Evolutionary conservation across 768 basidiomycete genomes (phyloP).

Genomic region (Infundibulicybe gibba): DNA sequence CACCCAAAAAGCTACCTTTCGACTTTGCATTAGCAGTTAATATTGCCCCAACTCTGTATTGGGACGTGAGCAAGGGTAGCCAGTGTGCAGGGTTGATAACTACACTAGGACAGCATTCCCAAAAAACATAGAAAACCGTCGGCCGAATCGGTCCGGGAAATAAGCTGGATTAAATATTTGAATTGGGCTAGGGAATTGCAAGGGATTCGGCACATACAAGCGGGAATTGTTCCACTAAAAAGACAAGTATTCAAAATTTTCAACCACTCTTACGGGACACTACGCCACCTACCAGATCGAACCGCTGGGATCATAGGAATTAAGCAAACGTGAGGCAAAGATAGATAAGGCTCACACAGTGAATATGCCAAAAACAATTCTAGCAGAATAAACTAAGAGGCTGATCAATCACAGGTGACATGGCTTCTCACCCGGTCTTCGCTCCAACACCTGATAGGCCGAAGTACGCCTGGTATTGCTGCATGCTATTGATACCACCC

Average conservation of each 20-base stretch:
- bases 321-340: constrained; percentile 2
- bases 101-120: constrained; percentile 44
- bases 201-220: constrained; percentile 23
- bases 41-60: constrained; percentile 37
- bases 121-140: constrained; percentile 46
- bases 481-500: constrained; percentile 51
- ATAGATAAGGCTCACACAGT: constrained; percentile 31
- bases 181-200: constrained; percentile 1
- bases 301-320: constrained; percentile 22
- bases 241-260: constrained; percentile 3
- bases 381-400: constrained; percentile 6
- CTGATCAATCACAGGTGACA: not conserved
- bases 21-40: constrained; percentile 45
- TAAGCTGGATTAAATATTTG: constrained; percentile 23
- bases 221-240: constrained; percentile 40
- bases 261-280: not conserved
- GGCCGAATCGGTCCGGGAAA: constrained; percentile 45
- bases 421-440: constrained; percentile 32
- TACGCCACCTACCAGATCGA: constrained; percentile 28
- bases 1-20: constrained; percentile 41
- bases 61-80: constrained; percentile 1
- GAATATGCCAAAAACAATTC: constrained; percentile 53
- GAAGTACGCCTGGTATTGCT: constrained; percentile 44
- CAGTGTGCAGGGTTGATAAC: constrained; percentile 8
- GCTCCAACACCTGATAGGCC: constrained; percentile 35